Percentiles rank a stretch among this genome's conserved stretches.
Conservation (phyloP, 1,284 basidiomycete genomes). For the Cutaneotrichosporon sp. region DNA sequence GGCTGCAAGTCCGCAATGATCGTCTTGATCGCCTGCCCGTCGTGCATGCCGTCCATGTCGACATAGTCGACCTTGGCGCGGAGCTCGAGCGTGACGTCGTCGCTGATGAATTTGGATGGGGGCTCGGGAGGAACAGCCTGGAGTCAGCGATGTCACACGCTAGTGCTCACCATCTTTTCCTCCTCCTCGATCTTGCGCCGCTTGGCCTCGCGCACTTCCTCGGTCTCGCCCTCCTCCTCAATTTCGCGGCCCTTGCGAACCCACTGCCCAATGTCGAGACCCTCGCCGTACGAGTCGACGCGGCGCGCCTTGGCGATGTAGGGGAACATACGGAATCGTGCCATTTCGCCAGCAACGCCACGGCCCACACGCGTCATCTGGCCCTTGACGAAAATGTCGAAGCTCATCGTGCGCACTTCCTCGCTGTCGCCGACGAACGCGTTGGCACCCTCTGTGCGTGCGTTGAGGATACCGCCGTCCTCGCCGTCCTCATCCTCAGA, state of each 20-base stretch:
- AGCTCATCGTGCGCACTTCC: slow-evolving; percentile 57
- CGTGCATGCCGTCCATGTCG: slow-evolving; percentile 92
- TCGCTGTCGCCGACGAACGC: slow-evolving; percentile 44
- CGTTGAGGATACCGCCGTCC: slow-evolving; percentile 60
- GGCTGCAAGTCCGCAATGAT: slow-evolving; percentile 96
- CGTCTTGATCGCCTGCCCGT: slow-evolving; percentile 92
- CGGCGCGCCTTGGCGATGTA: slow-evolving; percentile 86
- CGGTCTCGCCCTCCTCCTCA: slow-evolving; percentile 77
- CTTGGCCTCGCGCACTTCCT: slow-evolving; percentile 70
- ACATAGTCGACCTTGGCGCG: slow-evolving; percentile 82
- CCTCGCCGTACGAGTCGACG: slow-evolving; percentile 94
- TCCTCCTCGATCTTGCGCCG: slow-evolving; percentile 67
- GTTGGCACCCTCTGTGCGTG: slow-evolving; percentile 33
- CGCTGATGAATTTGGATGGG: slow-evolving; percentile 84
- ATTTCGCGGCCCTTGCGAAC: slow-evolving; percentile 78
- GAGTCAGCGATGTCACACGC: neutral
- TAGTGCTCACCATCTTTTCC: slow-evolving; percentile 61
- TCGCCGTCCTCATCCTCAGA: slow-evolving; percentile 63
- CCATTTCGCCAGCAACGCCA: slow-evolving; percentile 41
- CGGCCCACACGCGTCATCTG: slow-evolving; percentile 69
- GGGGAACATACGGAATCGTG: slow-evolving; percentile 91
- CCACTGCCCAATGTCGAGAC: slow-evolving; percentile 90
- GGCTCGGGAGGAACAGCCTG: slow-evolving; percentile 70
- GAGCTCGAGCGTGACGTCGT: slow-evolving; percentile 67
- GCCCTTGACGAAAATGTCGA: slow-evolving; percentile 94